These are phyloP conservation scores for Rhexocercosporidium sp. DNA, from an alignment of 2,329 filamentous ascomycete species.

Conservation along the genomic window DNA sequence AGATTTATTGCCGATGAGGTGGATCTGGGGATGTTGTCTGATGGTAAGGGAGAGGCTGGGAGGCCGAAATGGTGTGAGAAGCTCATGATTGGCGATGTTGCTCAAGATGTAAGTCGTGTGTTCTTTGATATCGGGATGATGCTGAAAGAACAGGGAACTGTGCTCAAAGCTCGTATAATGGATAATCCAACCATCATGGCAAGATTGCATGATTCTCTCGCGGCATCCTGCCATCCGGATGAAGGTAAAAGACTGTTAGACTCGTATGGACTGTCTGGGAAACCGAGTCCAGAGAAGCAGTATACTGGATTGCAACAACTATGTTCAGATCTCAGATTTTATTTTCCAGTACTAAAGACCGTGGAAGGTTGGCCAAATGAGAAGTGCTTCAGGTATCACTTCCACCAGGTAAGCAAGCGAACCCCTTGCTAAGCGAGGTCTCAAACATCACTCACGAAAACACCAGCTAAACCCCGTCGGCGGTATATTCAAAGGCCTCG, in stretches of 20 bases:
- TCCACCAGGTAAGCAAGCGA: constrained; percentile 21
- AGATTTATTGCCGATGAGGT: constrained; percentile 20
- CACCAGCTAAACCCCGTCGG: constrained; percentile 20
- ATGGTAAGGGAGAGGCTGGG: constrained; percentile 3
- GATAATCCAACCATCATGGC: constrained; percentile 19
- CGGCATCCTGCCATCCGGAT: background rate
- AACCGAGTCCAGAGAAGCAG: constrained; percentile 1
- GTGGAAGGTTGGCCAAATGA: constrained; percentile 11
- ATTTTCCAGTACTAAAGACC: constrained; percentile 18
- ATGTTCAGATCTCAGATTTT: constrained; percentile 27
- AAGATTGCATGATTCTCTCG: constrained; percentile 14
- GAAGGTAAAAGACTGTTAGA: constrained; percentile 14
- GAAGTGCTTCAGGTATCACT: constrained; percentile 20
- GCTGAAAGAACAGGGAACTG: constrained; percentile 20
- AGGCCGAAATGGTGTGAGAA: constrained; percentile 27
- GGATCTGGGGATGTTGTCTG: constrained; percentile 17
- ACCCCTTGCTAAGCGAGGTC: background rate
- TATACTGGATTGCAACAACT: constrained; percentile 22
- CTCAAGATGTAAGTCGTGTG: constrained; percentile 23
- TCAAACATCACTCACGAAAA: background rate
- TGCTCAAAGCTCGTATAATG: constrained; percentile 27
- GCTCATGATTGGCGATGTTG: constrained; percentile 26
- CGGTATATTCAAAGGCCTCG: constrained; percentile 13
- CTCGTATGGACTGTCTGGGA: constrained; percentile 12
- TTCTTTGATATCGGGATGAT: no score